Evolutionary conservation across 2,329 filamentous ascomycete genomes (phyloP).

Genomic region (Nigrospora osmanthi): DNA sequence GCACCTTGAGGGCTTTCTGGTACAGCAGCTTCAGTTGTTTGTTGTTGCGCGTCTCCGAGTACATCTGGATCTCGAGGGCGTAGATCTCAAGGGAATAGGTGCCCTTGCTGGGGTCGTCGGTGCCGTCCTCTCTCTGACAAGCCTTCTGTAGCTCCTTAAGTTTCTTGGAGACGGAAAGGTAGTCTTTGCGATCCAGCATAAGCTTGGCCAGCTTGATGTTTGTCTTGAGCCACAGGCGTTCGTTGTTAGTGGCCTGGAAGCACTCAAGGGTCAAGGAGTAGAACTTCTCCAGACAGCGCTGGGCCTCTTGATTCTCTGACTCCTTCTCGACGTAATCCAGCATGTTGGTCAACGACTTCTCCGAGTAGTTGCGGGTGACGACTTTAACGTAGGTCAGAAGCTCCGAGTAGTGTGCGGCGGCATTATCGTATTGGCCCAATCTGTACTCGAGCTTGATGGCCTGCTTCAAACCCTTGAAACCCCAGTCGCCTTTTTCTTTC

Average conservation of each 20-base stretch:
- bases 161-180: slow-evolving; percentile 70
- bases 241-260: slow-evolving; percentile 96
- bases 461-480: slow-evolving; percentile 96
- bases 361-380: slow-evolving; percentile 95
- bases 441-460: slow-evolving; percentile 96
- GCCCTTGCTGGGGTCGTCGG: slow-evolving; percentile 88
- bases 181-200: slow-evolving; percentile 87
- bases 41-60: slow-evolving; percentile 92
- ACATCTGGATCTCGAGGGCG: slow-evolving; percentile 97
- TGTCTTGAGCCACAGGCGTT: slow-evolving; percentile 94
- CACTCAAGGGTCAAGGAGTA: slow-evolving; percentile 89
- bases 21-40: slow-evolving; percentile 93
- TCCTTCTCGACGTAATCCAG: slow-evolving; percentile 95
- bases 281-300: slow-evolving; percentile 85
- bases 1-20: slow-evolving; percentile 81
- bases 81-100: slow-evolving; percentile 96
- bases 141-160: slow-evolving; percentile 81
- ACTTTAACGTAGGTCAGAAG: slow-evolving; percentile 96
- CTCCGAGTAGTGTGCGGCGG: slow-evolving; percentile 85
- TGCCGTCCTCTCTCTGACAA: slow-evolving; percentile 80
- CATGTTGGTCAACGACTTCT: slow-evolving; percentile 99
- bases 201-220: slow-evolving; percentile 94
- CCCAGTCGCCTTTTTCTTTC: slow-evolving; percentile 93
- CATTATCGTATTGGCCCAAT: slow-evolving; percentile 80
- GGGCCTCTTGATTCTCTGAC: slow-evolving; percentile 58